Evolutionary conservation across 2,329 filamentous ascomycete genomes (phyloP).

Genomic region (Pestalotiopsis sp.): DNA sequence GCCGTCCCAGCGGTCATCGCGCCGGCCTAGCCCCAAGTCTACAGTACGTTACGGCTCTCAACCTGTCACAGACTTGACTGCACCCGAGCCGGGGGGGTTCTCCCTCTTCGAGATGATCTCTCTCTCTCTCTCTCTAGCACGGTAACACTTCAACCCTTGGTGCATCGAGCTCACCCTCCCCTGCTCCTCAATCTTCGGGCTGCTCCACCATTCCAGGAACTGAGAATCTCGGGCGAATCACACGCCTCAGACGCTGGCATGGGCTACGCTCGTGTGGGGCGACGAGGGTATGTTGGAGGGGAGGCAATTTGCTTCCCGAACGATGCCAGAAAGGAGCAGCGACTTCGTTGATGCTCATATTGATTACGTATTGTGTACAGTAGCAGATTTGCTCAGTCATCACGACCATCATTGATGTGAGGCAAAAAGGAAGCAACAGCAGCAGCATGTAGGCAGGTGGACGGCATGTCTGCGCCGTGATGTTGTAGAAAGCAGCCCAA

Average conservation of each 20-base stretch:
- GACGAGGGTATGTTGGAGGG: background rate
- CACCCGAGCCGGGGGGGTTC: background rate
- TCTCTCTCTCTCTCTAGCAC: background rate
- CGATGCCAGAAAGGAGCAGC: background rate
- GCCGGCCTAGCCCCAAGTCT: background rate
- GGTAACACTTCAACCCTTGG: constrained; percentile 7
- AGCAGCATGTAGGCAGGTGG: background rate
- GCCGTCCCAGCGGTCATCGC: background rate
- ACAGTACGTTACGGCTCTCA: background rate
- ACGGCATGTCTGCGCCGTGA: background rate
- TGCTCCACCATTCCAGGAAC: constrained; percentile 13
- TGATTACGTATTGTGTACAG: background rate
- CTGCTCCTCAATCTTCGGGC: constrained; percentile 1
- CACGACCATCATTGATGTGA: background rate
- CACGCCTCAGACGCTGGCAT: background rate
- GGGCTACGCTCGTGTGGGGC: constrained; percentile 5
- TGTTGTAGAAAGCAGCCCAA: no score
- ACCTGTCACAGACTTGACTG: background rate
- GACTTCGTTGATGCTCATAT: background rate
- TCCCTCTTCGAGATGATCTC: no score
- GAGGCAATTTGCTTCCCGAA: constrained; percentile 11
- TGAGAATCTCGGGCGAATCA: background rate
- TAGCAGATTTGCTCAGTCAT: background rate
- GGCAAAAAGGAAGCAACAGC: background rate
- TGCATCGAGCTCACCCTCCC: background rate